Base-by-base conservation (phyloP, 2,329 filamentous ascomycete genomes). In the Biscogniauxia marginata region DNA sequence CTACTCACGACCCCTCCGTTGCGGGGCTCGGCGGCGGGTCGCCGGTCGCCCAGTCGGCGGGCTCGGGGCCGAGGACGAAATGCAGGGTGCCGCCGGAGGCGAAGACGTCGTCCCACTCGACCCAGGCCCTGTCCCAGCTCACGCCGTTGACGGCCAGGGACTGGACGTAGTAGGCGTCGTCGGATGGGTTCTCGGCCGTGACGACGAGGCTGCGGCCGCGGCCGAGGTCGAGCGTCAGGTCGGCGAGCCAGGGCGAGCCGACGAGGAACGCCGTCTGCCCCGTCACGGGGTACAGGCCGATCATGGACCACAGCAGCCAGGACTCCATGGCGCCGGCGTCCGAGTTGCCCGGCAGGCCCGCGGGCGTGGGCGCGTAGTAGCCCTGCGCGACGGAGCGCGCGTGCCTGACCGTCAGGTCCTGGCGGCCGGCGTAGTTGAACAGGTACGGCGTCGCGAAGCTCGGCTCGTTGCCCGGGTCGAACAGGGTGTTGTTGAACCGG, bases 261-360 rank as follows among this genome's bases (percentile, higher is more conserved):
- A 89, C 76, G 16, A 89, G 74, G 67, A 89, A 89, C 1, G 83
- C 87, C 0, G 84, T 84, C 74, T 89, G 86, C 0, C 85, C 86
- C 0, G 85, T 87, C 59, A 90, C 74, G 1, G 86, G 87, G 62
- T 88, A 89, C 23, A 89, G 72, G 1, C 86, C 86, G 39, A 89
- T 79, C 79, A 88, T 87, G 60, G 82, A 84, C 83, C 87, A 90
- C 7, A 88, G 71, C 2, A 88, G 70, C 83, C 85, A 89, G 7
- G 81, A 84, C 67, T 90, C 85, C 86, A 90, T 89, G 13, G 87
- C 85, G 6, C 88, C 88, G 1, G 85, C 86, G 68, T 90, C 88
- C 46, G 81, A 85, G 70, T 90, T 90, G 0, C 88, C 88, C 0
- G 87, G 87, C 0, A 90, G 75, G 0, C 88, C 87, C 7, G 65